These are phyloP conservation scores for Candida tetrigidarum DNA, from an alignment of 1,139 yeast genomes.

Conservation along the genomic window DNA sequence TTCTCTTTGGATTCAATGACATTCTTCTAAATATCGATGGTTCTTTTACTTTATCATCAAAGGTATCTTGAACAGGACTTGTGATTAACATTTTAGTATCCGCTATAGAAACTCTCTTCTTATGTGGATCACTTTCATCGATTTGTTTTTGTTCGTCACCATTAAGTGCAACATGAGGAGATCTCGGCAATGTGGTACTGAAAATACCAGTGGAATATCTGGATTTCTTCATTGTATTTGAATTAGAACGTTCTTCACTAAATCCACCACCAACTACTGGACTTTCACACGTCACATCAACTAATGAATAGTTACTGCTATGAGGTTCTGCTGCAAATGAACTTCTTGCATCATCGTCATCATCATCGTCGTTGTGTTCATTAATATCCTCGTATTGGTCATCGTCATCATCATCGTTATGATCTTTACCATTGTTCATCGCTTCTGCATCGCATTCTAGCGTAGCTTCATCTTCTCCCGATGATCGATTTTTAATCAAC, in stretches of 20 bases:
- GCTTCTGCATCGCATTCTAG: constrained; percentile 7
- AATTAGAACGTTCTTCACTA: constrained; percentile 12
- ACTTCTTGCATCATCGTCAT: constrained; percentile 13
- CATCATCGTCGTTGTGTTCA: constrained; percentile 21
- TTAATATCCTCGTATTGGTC: constrained; percentile 17
- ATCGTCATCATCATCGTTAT: constrained; percentile 11
- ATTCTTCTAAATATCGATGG: constrained; percentile 30
- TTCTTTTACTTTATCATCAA: constrained; percentile 12
- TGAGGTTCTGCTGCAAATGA: constrained; percentile 8
- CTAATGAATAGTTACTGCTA: constrained; percentile 7
- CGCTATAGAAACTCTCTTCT: constrained; percentile 10
- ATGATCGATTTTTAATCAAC: constrained; percentile 17
- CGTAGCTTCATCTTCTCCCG: constrained; percentile 4
- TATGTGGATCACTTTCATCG: not conserved
- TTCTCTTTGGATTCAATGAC: constrained; percentile 47
- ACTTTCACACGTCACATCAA: constrained; percentile 7
- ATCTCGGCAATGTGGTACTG: constrained; percentile 23
- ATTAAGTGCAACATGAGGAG: constrained; percentile 17
- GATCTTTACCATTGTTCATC: no score
- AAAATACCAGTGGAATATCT: constrained; percentile 34
- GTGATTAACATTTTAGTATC: constrained; percentile 13
- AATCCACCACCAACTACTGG: constrained; percentile 12
- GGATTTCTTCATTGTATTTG: constrained; percentile 20
- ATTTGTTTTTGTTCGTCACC: constrained; percentile 11
- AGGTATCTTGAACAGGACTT: constrained; percentile 52